phyloP scores from a whole-genome alignment of 768 basidiomycete species.

The Xerocomellus chrysenteron region DNA sequence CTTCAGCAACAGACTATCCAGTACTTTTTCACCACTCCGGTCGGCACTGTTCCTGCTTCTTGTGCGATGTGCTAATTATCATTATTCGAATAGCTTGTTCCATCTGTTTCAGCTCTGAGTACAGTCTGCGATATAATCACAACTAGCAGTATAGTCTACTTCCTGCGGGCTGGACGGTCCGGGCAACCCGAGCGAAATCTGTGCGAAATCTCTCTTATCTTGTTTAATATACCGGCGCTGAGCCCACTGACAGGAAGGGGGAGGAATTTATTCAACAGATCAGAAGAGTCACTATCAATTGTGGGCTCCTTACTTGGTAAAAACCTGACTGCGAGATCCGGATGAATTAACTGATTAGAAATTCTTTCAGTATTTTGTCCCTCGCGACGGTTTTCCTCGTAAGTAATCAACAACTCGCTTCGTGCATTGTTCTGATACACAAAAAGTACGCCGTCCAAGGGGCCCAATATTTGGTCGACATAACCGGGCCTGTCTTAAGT shows the following conservation, averaged over 20 bases:
- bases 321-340: not conserved
- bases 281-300: conserved; percentile 1
- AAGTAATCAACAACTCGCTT: not conserved
- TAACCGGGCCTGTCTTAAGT: not conserved
- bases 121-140: conserved; percentile 2
- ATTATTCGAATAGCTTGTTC: not conserved
- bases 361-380: not conserved
- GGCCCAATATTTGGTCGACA: not conserved
- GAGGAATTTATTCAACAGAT: not conserved
- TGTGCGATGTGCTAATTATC: not conserved
- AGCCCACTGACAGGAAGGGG: not conserved
- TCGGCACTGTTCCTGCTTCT: not conserved
- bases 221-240: not conserved
- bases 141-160: conserved; percentile 3
- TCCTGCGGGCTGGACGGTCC: not conserved
- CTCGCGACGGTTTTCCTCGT: conserved; percentile 4
- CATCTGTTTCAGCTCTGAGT: not conserved
- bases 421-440: not conserved
- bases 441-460: not conserved
- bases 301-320: conserved; percentile 7
- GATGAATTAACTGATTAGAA: not conserved
- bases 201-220: not conserved
- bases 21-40: conserved; percentile 7
- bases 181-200: not conserved
- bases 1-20: not conserved